Conservation (phyloP, 2,329 filamentous ascomycete genomes). For the Pseudocercospora ulei region DNA sequence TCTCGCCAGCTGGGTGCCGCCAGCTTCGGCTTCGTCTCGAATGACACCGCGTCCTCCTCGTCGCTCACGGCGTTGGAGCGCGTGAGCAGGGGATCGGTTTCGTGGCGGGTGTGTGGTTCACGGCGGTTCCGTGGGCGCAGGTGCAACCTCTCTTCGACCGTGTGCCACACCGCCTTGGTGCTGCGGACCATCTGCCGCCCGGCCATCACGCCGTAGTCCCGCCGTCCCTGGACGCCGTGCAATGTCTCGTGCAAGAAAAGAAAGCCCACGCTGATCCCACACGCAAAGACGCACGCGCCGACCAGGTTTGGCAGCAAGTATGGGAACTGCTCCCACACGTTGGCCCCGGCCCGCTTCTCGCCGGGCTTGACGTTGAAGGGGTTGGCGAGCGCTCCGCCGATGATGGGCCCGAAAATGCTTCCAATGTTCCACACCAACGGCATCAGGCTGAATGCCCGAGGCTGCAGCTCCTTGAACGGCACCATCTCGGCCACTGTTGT, state of each 20-base stretch:
- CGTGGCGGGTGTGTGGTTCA: constrained; percentile 12
- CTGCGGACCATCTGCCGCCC: constrained; percentile 53
- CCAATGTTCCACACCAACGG: constrained; percentile 82
- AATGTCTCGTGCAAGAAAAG: constrained; percentile 84
- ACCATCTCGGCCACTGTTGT: constrained; percentile 84
- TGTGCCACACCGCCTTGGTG: constrained; percentile 15
- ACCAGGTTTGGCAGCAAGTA: constrained; percentile 79
- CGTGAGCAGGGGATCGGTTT: constrained; percentile 28
- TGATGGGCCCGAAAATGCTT: constrained; percentile 74
- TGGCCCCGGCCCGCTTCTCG: constrained; percentile 37
- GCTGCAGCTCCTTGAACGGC: constrained; percentile 74
- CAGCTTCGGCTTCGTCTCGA: constrained; percentile 21
- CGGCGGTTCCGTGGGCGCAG: constrained; percentile 9
- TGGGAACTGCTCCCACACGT: constrained; percentile 65
- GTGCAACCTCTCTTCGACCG: constrained; percentile 18
- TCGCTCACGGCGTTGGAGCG: constrained; percentile 13
- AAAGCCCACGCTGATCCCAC: constrained; percentile 62
- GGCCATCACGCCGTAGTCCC: constrained; percentile 65
- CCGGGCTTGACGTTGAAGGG: constrained; percentile 64
- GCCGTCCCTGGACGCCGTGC: constrained; percentile 55
- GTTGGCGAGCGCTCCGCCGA: constrained; percentile 77
- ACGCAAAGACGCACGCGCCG: constrained; percentile 62
- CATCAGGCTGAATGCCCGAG: constrained; percentile 85
- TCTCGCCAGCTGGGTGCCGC: constrained; percentile 45
- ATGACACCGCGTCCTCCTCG: constrained; percentile 18